Conservation (phyloP, 1,139 yeast species). For the Meyerozyma elateridarum region DNA sequence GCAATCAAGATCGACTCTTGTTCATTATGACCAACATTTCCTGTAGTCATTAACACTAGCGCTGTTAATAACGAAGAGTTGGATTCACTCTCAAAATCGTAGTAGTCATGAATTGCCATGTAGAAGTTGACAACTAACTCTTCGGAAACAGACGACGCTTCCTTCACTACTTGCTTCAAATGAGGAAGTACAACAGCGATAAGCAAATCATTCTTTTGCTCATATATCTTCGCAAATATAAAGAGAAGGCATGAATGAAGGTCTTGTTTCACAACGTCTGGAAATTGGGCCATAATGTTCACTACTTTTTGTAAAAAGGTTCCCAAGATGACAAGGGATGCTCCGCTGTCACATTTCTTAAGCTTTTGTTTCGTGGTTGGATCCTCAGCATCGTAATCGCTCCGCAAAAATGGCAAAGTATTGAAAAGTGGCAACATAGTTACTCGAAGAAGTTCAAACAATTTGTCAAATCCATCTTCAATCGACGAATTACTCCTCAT, state of each 20-base stretch:
- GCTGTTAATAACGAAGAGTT: slow-evolving; percentile 51
- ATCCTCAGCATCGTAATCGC: slow-evolving; percentile 34
- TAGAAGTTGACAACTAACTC: slow-evolving; percentile 36
- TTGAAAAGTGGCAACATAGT: slow-evolving; percentile 60
- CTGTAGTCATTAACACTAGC: slow-evolving; percentile 57
- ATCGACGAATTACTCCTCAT: slow-evolving; percentile 22
- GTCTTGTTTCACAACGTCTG: slow-evolving; percentile 64
- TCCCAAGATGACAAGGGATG: slow-evolving; percentile 41
- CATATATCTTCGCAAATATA: slow-evolving; percentile 57
- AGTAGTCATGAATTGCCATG: slow-evolving; percentile 25
- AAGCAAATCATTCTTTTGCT: slow-evolving; percentile 40
- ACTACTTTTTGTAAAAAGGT: slow-evolving; percentile 53
- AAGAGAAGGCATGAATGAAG: slow-evolving; percentile 65
- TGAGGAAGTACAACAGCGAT: slow-evolving; percentile 54
- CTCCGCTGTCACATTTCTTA: slow-evolving; percentile 30
- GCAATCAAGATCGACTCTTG: slow-evolving; percentile 28
- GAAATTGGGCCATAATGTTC: slow-evolving; percentile 59
- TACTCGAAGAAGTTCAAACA: slow-evolving; percentile 77
- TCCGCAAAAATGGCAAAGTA: slow-evolving; percentile 56
- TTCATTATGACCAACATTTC: slow-evolving; percentile 36
- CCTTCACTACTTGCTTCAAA: slow-evolving; percentile 45
- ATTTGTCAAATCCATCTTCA: slow-evolving; percentile 63
- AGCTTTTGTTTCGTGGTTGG: slow-evolving; percentile 27
- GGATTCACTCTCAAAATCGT: slow-evolving; percentile 19
- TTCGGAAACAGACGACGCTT: slow-evolving; percentile 22